phyloP scores from a whole-genome alignment of 1,139 yeast species.

The Blastobotrys aristatus region DNA sequence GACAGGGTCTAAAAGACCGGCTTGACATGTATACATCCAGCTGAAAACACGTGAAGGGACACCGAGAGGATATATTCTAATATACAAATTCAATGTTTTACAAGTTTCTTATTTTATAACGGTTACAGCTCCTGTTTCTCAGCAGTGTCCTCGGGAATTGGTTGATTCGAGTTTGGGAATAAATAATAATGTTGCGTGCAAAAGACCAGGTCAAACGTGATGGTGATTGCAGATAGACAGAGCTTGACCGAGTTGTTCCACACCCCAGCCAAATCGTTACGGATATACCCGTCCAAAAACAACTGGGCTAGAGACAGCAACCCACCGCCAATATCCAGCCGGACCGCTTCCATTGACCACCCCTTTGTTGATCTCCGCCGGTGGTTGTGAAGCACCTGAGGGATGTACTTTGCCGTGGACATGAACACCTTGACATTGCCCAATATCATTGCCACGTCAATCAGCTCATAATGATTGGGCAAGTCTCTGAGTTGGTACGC shows the following conservation, averaged over 20 bases:
- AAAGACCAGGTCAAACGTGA: constrained; percentile 32
- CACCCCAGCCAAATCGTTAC: constrained; percentile 30
- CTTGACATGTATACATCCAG: no score
- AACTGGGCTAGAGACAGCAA: constrained; percentile 47
- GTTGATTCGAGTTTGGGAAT: constrained; percentile 14
- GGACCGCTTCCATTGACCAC: constrained; percentile 46
- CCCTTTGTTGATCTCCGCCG: constrained; percentile 53
- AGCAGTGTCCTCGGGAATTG: constrained; percentile 20
- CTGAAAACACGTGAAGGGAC: no score
- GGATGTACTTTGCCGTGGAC: constrained; percentile 56
- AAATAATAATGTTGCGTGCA: constrained; percentile 29
- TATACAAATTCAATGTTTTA: neutral
- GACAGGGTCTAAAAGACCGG: no score
- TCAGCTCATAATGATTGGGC: constrained; percentile 28
- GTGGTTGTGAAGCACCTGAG: constrained; percentile 53
- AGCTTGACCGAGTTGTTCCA: constrained; percentile 35
- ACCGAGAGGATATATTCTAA: no score
- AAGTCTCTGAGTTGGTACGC: constrained; percentile 27
- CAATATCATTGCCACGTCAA: constrained; percentile 40
- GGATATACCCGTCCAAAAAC: constrained; percentile 36
- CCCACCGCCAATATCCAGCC: constrained; percentile 53
- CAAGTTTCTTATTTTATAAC: neutral
- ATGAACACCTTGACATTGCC: constrained; percentile 50
- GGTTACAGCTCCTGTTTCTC: constrained; percentile 1
- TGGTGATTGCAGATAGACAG: constrained; percentile 31